Base-by-base conservation (phyloP, 192 early-diverging fungal genomes). In the Haplosporangium gracile region DNA sequence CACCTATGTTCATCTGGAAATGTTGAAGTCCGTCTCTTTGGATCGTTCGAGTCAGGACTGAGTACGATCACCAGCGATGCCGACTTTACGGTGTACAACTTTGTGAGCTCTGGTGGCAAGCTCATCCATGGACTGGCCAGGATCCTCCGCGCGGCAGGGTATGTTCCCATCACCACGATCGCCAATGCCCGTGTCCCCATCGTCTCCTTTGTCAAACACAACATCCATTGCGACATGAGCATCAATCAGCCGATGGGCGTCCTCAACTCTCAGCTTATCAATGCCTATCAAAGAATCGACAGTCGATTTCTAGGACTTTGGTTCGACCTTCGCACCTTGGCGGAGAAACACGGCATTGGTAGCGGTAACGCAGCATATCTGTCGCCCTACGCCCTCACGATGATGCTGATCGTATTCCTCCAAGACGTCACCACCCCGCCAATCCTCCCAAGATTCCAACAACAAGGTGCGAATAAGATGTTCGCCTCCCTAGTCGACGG, bases 401-500 rank as follows among this genome's bases (percentile, higher is more conserved):
- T 78, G 32, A 78, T 78, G 47, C 16, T 78, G 49, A 78, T 78
- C 36, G 49, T 51, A 18, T 78, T 47, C 51, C 51, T 78, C 13
- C 77, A 79, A 18, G 20, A 29, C 10, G 49, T 36, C 5, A 72
- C 51, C 22, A 39, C 38, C 5, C 69, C 43, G 11, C 77, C 77
- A 7, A 72, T 72, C 18, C 70, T 79, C 2, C 76, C 65, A 38
- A n/a, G 29, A 20, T 49, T 72, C 3, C 77, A 71, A 43, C 68
- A 55, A 24, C 68, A 79, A 22, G 43, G 45, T 18, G 65, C 42
- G 3, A 20, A 53, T 43, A 45, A 47, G 60, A 40, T 70, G 49
- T 18, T 32, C 1, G 4, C n/a, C 34, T 36, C 16, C 34, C 7
- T n/a, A 1, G 38, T 60, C 4, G 70, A 72, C 1, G 45, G n/a